These are phyloP conservation scores for Paraphoma sp. DNA, from an alignment of 2,329 filamentous ascomycete species.

Conservation along the genomic window DNA sequence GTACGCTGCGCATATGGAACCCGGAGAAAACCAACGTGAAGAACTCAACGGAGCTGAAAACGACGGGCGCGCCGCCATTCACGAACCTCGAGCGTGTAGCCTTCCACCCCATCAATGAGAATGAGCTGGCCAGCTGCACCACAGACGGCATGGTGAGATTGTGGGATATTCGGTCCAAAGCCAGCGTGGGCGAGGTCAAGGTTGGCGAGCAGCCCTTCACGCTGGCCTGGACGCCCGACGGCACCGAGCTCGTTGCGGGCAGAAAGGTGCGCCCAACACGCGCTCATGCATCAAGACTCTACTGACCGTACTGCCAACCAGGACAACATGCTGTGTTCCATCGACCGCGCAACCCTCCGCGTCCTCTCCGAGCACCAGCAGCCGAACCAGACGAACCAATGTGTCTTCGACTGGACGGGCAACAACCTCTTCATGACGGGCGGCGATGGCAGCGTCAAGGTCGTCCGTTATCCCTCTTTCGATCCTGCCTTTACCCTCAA, in stretches of 20 bases:
- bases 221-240: slow-evolving; percentile 76
- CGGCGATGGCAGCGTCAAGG: slow-evolving; percentile 72
- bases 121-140: slow-evolving; percentile 77
- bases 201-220: slow-evolving; percentile 69
- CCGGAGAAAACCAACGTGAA: slow-evolving; percentile 76
- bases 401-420: slow-evolving; percentile 76
- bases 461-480: slow-evolving; percentile 60
- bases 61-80: slow-evolving; percentile 50
- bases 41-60: slow-evolving; percentile 79
- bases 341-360: slow-evolving; percentile 66
- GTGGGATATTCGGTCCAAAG: slow-evolving; percentile 80
- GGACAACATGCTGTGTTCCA: slow-evolving; percentile 67
- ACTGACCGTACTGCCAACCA: slow-evolving; percentile 36
- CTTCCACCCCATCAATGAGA: slow-evolving; percentile 79
- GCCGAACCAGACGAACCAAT: slow-evolving; percentile 71
- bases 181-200: slow-evolving; percentile 72
- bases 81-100: slow-evolving; percentile 72
- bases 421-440: slow-evolving; percentile 74
- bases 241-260: slow-evolving; percentile 72
- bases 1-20: slow-evolving; percentile 80
- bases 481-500: slow-evolving; percentile 65
- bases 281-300: not conserved
- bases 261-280: slow-evolving; percentile 58
- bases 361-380: slow-evolving; percentile 67
- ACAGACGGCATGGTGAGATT: slow-evolving; percentile 77